Conservation (phyloP, 768 basidiomycete genomes). For the Serendipita sp. region DNA sequence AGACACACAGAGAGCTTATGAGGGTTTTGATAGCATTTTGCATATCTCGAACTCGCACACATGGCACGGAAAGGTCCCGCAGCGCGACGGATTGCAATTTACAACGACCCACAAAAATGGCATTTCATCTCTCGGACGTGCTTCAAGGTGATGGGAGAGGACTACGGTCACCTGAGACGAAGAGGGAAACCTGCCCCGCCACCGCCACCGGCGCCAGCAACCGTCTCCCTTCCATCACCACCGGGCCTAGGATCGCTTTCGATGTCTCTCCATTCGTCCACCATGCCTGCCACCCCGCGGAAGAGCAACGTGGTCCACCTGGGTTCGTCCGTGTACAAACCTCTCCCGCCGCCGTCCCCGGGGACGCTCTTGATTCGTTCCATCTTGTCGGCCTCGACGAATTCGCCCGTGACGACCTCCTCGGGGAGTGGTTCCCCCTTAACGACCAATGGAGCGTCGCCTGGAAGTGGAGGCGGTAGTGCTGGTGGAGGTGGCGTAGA, state of each 20-base stretch:
- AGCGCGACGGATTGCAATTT: conserved; percentile 38
- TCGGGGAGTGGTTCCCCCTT: not conserved
- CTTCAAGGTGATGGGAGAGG: conserved; percentile 44
- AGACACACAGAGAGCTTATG: conserved; percentile 27
- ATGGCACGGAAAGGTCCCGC: conserved; percentile 31
- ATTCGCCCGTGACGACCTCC: not conserved
- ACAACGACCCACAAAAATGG: conserved; percentile 58
- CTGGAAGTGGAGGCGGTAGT: too few relatives aligned
- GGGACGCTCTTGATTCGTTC: not conserved
- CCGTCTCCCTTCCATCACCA: conserved; percentile 13
- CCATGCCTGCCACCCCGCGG: conserved; percentile 19
- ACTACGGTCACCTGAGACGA: conserved; percentile 51
- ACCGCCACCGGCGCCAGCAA: conserved; percentile 12
- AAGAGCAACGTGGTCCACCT: conserved; percentile 15
- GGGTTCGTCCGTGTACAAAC: conserved; percentile 2
- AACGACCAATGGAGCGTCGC: not conserved
- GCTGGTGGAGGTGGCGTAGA: not conserved
- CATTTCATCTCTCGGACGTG: conserved; percentile 39
- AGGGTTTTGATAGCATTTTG: conserved; percentile 33
- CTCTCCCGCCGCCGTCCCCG: not conserved
- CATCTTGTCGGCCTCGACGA: not conserved
- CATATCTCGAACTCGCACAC: conserved; percentile 44
- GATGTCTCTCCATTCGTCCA: not conserved
- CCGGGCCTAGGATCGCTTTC: not conserved
- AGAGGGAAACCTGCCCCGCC: conserved; percentile 31